These are phyloP conservation scores for Firmiana major DNA, from an alignment of 345 rosid species.

Conservation along the genomic window DNA sequence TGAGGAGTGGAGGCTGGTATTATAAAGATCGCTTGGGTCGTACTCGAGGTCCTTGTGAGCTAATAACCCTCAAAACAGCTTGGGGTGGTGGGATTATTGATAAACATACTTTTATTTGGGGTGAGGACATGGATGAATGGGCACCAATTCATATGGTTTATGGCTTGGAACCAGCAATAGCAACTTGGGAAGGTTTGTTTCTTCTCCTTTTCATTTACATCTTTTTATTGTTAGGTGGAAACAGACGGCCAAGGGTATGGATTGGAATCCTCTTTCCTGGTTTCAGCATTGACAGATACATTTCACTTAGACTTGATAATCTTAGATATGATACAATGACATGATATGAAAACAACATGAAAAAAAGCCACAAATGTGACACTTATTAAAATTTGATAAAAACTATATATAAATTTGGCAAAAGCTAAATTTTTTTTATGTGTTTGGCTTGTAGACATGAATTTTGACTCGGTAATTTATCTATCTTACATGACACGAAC, in stretches of 20 bases:
- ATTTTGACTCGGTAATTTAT: too few relatives aligned
- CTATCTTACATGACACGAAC: too few relatives aligned
- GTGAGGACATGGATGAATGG: conserved; percentile 98
- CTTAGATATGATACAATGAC: too few relatives aligned
- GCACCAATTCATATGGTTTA: conserved; percentile 93
- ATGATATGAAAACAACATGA: too few relatives aligned
- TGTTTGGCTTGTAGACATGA: too few relatives aligned
- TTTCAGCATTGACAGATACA: neutral
- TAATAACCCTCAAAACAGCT: conserved; percentile 81
- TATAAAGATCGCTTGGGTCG: conserved; percentile 94
- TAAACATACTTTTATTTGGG: conserved; percentile 90
- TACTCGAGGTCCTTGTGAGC: conserved; percentile 85
- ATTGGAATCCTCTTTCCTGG: neutral
- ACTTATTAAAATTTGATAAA: too few relatives aligned
- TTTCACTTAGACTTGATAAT: too few relatives aligned
- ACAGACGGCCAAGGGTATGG: neutral
- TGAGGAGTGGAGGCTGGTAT: conserved; percentile 80
- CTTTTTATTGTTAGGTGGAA: neutral
- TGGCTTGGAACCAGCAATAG: conserved; percentile 88
- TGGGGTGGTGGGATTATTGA: conserved; percentile 91
- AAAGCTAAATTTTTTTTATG: too few relatives aligned
- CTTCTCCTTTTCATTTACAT: neutral
- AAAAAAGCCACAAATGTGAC: too few relatives aligned
- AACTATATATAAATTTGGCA: too few relatives aligned
- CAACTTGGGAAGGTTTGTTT: conserved; percentile 88